Conservation (phyloP, 805 yeast genomes). For the Nakazawaea ernobii region DNA sequence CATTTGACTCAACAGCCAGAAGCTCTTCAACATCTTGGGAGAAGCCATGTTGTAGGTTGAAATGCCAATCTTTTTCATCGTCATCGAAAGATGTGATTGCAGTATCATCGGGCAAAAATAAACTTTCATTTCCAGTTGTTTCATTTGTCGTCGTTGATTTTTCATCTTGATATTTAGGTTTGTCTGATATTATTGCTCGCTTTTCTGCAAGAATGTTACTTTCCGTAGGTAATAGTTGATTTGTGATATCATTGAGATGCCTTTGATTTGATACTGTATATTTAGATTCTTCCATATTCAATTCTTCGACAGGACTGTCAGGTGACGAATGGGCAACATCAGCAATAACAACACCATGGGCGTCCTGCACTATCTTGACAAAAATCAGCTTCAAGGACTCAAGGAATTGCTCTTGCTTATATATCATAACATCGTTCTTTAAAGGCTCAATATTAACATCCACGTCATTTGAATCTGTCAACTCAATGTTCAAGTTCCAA, state of each 20-base stretch:
- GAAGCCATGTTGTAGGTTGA: conserved; percentile 8
- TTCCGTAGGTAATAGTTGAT: not conserved
- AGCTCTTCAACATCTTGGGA: conserved; percentile 6
- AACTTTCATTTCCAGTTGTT: too few relatives aligned
- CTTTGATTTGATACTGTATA: not conserved
- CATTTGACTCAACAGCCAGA: not conserved
- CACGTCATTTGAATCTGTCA: conserved; percentile 4
- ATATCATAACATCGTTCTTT: conserved; percentile 33
- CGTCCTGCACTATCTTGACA: not conserved
- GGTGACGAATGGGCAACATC: not conserved
- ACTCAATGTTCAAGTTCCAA: conserved; percentile 23
- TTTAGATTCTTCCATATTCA: not conserved
- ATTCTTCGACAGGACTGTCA: not conserved
- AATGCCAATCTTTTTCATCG: conserved; percentile 11
- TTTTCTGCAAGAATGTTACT: too few relatives aligned
- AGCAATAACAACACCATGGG: conserved; percentile 7
- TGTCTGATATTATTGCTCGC: too few relatives aligned
- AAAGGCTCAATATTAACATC: conserved; percentile 42
- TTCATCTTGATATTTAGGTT: too few relatives aligned
- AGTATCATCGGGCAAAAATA: too few relatives aligned
- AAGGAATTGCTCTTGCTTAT: conserved; percentile 17
- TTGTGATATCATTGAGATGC: not conserved
- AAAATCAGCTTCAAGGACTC: conserved; percentile 12
- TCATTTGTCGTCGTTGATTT: too few relatives aligned
- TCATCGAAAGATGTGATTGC: not conserved